Evolutionary conservation across 305 asterid genomes (phyloP).

Genomic region (Fraxinus albicans): DNA sequence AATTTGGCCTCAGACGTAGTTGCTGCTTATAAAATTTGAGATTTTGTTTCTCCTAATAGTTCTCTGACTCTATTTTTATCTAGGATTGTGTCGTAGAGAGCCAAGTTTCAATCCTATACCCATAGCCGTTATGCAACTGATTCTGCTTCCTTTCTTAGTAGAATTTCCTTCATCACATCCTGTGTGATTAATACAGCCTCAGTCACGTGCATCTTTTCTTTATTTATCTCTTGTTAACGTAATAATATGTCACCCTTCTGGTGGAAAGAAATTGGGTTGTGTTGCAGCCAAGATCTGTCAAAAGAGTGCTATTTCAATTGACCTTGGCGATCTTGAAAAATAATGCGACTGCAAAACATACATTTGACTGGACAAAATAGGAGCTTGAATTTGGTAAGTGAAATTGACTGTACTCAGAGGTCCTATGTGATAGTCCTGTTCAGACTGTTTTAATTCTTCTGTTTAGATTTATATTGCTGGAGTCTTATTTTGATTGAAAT

Average conservation of each 20-base stretch:
- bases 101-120: background rate
- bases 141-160: background rate
- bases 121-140: background rate
- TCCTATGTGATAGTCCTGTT: too few species aligned
- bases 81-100: background rate
- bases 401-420: too few species aligned
- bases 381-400: too few species aligned
- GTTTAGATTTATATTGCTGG: too few species aligned
- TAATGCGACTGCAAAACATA: background rate
- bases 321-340: background rate
- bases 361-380: background rate
- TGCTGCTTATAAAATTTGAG: background rate
- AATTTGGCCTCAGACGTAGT: background rate
- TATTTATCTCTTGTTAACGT: background rate
- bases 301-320: background rate
- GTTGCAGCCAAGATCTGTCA: background rate
- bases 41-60: background rate
- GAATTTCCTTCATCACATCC: background rate
- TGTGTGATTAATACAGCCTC: background rate
- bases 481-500: too few species aligned
- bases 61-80: background rate
- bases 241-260: background rate
- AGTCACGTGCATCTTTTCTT: background rate
- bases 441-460: too few species aligned
- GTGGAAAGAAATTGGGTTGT: background rate